Percentiles rank a stretch among this genome's conserved stretches.
Evolutionary conservation across 1,284 basidiomycete species (phyloP).

Genomic region (Sphagnurus paluster): DNA sequence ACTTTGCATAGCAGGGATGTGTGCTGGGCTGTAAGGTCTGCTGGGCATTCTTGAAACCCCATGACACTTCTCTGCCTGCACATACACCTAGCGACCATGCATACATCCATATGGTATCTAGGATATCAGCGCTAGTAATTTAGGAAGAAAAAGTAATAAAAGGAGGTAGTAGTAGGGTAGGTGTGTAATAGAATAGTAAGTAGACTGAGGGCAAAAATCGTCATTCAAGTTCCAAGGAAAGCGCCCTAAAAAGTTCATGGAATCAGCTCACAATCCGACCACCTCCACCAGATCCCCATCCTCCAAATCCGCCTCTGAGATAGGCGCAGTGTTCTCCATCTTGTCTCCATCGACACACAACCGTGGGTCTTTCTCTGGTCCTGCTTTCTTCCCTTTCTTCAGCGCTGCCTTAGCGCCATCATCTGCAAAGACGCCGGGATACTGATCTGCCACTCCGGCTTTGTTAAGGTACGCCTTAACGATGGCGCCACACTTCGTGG

Average conservation of each 20-base stretch:
- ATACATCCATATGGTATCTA: conserved; percentile 4
- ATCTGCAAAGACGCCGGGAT: conserved; percentile 34
- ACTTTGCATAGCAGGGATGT: background rate
- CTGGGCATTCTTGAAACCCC: too few species aligned
- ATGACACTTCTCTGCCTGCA: too few species aligned
- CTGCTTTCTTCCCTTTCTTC: conserved; percentile 24
- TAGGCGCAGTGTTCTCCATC: conserved; percentile 53
- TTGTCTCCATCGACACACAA: conserved; percentile 70
- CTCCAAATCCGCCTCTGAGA: conserved; percentile 67
- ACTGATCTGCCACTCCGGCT: conserved; percentile 55
- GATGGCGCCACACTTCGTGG: conserved; percentile 72
- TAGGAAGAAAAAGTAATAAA: background rate
- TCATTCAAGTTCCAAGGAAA: too few species aligned
- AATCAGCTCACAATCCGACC: conserved; percentile 57
- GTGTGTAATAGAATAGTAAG: conserved; percentile 1
- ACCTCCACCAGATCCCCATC: conserved; percentile 78
- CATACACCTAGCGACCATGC: too few species aligned
- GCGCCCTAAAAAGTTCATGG: background rate
- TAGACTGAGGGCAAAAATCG: too few species aligned
- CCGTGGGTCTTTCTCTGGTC: conserved; percentile 42
- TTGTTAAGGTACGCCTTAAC: conserved; percentile 70
- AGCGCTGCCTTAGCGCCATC: conserved; percentile 9
- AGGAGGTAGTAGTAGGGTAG: conserved; percentile 1
- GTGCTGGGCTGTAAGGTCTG: background rate
- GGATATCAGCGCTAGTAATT: conserved; percentile 9